Evolutionary conservation across 2,329 filamentous ascomycete species (phyloP).

Genomic region (Aspergillus proliferans): DNA sequence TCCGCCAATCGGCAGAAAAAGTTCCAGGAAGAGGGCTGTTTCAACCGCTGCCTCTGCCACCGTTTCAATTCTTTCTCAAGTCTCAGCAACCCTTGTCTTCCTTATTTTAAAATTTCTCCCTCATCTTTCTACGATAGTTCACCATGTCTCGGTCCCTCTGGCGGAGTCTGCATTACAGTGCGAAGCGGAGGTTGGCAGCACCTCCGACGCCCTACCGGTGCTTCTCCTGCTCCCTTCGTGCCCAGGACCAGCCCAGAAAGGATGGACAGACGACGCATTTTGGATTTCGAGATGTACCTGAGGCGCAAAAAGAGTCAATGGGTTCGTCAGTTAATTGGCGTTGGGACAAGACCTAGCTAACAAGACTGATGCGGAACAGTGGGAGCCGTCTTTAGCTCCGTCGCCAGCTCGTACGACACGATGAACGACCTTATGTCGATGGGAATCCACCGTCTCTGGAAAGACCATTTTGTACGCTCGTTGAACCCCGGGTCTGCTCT

Average conservation of each 20-base stretch:
- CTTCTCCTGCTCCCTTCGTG: slow-evolving; percentile 45
- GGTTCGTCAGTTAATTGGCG: slow-evolving; percentile 36
- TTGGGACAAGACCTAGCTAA: neutral
- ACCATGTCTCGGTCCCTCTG: slow-evolving; percentile 30
- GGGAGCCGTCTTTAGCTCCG: slow-evolving; percentile 85
- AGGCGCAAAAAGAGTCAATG: slow-evolving; percentile 67
- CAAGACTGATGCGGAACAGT: slow-evolving; percentile 45
- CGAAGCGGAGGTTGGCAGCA: slow-evolving; percentile 23
- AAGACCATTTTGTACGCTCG: slow-evolving; percentile 87
- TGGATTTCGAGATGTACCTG: slow-evolving; percentile 78
- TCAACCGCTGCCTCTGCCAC: neutral
- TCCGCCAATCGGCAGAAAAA: slow-evolving; percentile 4
- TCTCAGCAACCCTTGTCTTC: neutral
- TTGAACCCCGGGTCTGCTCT: slow-evolving; percentile 70
- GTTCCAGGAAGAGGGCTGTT: neutral
- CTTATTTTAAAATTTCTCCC: neutral
- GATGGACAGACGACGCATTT: slow-evolving; percentile 70
- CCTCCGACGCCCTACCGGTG: slow-evolving; percentile 38
- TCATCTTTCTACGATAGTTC: neutral
- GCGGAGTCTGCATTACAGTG: slow-evolving; percentile 30
- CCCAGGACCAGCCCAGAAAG: slow-evolving; percentile 34
- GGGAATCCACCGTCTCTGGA: slow-evolving; percentile 95
- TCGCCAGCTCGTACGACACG: slow-evolving; percentile 87
- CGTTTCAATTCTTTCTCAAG: neutral
- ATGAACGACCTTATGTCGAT: slow-evolving; percentile 99